phyloP scores from a whole-genome alignment of 2,329 filamentous ascomycete genomes.

The Cytospora piceicola region DNA sequence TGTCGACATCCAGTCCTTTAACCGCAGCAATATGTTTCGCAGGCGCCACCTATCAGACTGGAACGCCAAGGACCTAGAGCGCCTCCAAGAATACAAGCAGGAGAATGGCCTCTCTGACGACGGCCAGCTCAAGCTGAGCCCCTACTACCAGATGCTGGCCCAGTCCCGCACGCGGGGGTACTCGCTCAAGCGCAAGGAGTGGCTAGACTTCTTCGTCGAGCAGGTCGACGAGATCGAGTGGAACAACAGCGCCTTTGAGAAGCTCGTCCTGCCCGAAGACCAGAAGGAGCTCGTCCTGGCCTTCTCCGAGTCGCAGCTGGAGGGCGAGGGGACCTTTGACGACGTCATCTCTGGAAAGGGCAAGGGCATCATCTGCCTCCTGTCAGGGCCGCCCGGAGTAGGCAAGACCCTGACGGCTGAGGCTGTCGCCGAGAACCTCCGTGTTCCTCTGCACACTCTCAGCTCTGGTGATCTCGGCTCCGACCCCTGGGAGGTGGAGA shows the following conservation, averaged over 20 bases:
- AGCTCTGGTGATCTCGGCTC: constrained; percentile 73
- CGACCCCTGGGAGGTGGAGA: constrained; percentile 66
- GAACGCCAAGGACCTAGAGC: constrained; percentile 40
- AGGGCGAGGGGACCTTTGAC: constrained; percentile 47
- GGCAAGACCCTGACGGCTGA: constrained; percentile 56
- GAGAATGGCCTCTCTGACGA: constrained; percentile 31
- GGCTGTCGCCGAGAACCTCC: constrained; percentile 53
- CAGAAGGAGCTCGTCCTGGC: constrained; percentile 57
- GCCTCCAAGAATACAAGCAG: constrained; percentile 36
- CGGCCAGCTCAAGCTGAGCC: constrained; percentile 37
- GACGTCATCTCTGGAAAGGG: constrained; percentile 58
- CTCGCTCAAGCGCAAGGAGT: constrained; percentile 51
- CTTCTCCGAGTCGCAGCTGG: constrained; percentile 53
- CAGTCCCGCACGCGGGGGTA: constrained; percentile 50
- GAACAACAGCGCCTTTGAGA: constrained; percentile 53
- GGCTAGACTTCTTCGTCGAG: constrained; percentile 55
- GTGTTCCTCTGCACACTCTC: constrained; percentile 54
- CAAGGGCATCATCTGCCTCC: constrained; percentile 53
- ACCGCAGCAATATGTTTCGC: constrained; percentile 41
- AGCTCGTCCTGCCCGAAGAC: constrained; percentile 52
- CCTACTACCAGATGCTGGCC: constrained; percentile 41
- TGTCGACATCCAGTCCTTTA: constrained; percentile 45
- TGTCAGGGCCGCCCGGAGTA: constrained; percentile 53
- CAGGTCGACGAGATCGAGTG: constrained; percentile 50
- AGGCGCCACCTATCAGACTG: constrained; percentile 40